A percentile compares a stretch with the other conserved stretches of the same genome.
These are phyloP conservation scores for Lophiotrema nucula DNA, from an alignment of 495 filamentous ascomycete species.

Conservation along the genomic window DNA sequence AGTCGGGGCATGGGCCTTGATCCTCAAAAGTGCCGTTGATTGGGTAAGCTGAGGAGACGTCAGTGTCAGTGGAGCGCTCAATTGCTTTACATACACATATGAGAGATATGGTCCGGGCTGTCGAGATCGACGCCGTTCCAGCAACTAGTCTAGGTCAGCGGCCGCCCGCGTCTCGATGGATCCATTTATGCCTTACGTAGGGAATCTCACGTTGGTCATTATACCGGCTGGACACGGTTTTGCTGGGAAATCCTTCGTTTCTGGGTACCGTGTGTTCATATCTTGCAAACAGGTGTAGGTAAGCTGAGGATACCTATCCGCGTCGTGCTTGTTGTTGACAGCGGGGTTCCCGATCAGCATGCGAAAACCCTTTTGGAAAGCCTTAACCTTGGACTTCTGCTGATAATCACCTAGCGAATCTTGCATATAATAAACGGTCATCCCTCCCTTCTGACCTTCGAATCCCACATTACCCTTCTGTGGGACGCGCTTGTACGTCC, in stretches of 20 bases:
- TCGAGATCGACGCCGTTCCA: constrained; percentile 58
- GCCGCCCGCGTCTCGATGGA: too few relatives aligned
- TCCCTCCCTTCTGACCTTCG: constrained; percentile 20
- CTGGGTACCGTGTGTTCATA: constrained; percentile 20
- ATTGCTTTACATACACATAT: constrained; percentile 29
- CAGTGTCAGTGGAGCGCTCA: neutral
- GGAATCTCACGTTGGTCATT: constrained; percentile 26
- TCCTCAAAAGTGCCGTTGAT: constrained; percentile 22
- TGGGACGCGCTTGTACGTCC: constrained; percentile 27
- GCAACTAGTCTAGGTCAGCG: constrained; percentile 12
- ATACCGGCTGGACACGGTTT: constrained; percentile 23
- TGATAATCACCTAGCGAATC: constrained; percentile 12
- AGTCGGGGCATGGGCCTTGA: constrained; percentile 23
- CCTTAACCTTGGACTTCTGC: constrained; percentile 17
- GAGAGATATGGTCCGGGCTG: constrained; percentile 50
- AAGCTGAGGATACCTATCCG: constrained; percentile 19
- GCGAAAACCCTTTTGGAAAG: constrained; percentile 28
- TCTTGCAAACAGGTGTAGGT: constrained; percentile 26
- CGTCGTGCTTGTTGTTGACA: constrained; percentile 1
- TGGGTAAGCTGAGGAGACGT: constrained; percentile 1
- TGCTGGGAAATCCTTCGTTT: constrained; percentile 17
- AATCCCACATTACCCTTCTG: constrained; percentile 18
- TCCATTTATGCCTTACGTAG: constrained; percentile 13
- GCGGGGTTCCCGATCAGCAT: constrained; percentile 19
- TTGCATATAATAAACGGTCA: constrained; percentile 30